Evolutionary conservation across 306 rosid genomes (phyloP), one percentile per base, ranked within the genome.

Genomic region (Citrullus mucosospermus): DNA sequence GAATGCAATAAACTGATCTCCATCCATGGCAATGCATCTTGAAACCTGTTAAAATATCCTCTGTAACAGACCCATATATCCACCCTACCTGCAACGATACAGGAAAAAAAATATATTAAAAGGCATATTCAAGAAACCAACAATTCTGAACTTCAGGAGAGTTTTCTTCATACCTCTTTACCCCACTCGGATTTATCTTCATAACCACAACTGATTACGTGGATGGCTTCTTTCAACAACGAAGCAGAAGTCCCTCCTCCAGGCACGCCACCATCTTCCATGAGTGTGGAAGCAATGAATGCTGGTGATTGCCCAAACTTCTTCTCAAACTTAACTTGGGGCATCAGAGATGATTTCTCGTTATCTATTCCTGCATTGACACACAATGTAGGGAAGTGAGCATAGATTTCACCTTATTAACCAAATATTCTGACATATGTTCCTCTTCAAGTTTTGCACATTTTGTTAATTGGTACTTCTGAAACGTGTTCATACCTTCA

Each of bases 101-200:
- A 50, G 60, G 43, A n/a, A 20, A n/a, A 13, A 25, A n/a, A 38
- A n/a, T 18, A 18, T 22, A 43, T 79, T 36, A 79, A 36, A 36
- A 53, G 6, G 15, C 12, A n/a, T 8, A 54, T 18, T 18, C 8
- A 34, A 38, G 16, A 25, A 30, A 53, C 13, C 17, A 3, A 28
- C 10, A 7, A 16, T 18, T 77, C 50, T 36, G 1, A 56, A 79
- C 8, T 75, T n/a, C 20, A 8, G 56, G 74, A 63, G 65, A 18
- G 44, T 43, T 53, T n/a, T 20, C 44, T 17, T 43, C 65, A 44
- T 81, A 88, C 98, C 92, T 93, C 98, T 85, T 90, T 91, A 30
- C 98, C 97, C 98, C 98, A 93, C 77, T 93, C 98, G 14, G 98
- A 83, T 85, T 93, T 93, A 76, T 93, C 98, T 84, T 93, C 98